Base-by-base conservation (phyloP, 1,284 basidiomycete species). In the Ceratobasidium sp. region DNA sequence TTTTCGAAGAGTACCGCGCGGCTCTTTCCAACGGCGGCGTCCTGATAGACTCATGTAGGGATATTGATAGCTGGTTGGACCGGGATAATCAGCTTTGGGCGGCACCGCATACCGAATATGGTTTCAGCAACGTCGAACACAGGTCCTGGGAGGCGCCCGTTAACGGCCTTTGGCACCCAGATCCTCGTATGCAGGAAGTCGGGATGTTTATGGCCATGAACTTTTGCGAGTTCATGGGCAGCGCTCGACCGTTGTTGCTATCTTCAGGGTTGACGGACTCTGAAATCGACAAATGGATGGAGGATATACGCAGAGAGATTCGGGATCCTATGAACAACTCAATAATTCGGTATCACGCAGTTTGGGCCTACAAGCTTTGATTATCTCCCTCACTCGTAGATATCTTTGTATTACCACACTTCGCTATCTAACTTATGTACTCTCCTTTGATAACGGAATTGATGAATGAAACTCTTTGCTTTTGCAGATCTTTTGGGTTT, bases 191-290 rank as follows among this genome's bases (percentile, higher is more conserved):
- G 56, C 70, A 73, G 26, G 70, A 73, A 39, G 28, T 73, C 28
- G 70, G 70, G 40, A 73, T 73, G 70, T 33, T 61, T 33, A 61
- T 63, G 70, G 70, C 70, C 15, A 73, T 73, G 70, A 73, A 61
- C 56, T 73, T 73, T 49, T 58, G 70, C 44, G 42, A 61, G 28
- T 73, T 73, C 33, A 63, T 58, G 13, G 26, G 18, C 12, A 73
- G 42, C 26, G 58, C 70, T 39, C 70, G 58, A n/a, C 70, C 70
- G 10, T 28, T 73, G 9, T 73, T 73, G 26, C n/a, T 73, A 28
- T 73, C 70, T 33, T 51, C 55, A 2, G 70, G 58, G 9, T 9
- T 51, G 20, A 26, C 58, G 10, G 56, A 73, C 7, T 40, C 56
- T 5, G 70, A 73, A 18, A 49, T 61, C 28, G 58, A 73, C 58